These are phyloP conservation scores for Pestalotiopsis sp. DNA, from an alignment of 2,329 filamentous ascomycete genomes.

Conservation along the genomic window DNA sequence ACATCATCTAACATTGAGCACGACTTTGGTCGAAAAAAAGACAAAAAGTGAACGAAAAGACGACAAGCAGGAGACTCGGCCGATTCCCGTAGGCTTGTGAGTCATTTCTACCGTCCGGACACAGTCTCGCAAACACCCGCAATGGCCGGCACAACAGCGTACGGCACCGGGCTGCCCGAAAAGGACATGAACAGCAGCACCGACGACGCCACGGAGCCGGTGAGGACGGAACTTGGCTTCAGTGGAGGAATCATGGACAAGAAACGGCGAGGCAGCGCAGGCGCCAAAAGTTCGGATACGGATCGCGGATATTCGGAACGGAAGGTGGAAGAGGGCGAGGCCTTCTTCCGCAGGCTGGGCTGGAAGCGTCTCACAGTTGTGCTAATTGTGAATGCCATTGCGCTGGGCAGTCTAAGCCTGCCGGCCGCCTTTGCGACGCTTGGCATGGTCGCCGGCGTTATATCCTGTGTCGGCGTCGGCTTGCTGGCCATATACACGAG, in stretches of 20 bases:
- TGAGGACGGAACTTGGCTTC: neutral
- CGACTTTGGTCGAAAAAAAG: neutral
- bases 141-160: neutral
- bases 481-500: conserved; percentile 51
- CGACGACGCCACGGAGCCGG: neutral
- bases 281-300: neutral
- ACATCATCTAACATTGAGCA: neutral
- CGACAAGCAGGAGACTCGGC: neutral
- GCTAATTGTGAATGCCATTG: conserved; percentile 60
- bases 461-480: conserved; percentile 44
- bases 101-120: neutral
- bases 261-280: neutral
- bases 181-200: neutral
- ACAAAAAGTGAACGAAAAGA: neutral
- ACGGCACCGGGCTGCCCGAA: neutral
- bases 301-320: neutral
- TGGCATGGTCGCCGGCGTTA: conserved; percentile 54
- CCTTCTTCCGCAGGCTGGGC: conserved; percentile 54
- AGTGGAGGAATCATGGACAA: neutral
- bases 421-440: conserved; percentile 56
- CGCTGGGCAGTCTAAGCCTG: conserved; percentile 54
- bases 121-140: neutral
- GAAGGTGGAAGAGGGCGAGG: conserved; percentile 36
- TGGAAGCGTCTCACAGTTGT: conserved; percentile 60
- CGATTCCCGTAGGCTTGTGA: neutral